These are phyloP conservation scores for Phanerochaete carnosa DNA, from an alignment of 768 basidiomycete species.

Conservation along the genomic window DNA sequence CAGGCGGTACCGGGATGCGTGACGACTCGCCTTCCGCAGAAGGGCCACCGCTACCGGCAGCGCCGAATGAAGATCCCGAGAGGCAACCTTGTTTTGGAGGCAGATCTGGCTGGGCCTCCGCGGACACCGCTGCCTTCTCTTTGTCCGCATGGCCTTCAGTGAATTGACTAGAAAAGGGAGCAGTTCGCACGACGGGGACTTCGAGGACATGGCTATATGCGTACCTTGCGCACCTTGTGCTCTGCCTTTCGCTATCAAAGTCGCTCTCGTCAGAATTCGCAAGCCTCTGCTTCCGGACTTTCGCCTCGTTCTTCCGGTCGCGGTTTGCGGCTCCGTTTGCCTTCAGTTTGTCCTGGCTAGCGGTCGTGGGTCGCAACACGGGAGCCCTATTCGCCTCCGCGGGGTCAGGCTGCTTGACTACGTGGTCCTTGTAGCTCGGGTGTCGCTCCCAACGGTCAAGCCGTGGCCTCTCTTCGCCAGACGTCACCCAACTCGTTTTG, in stretches of 20 bases:
- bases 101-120: too few species aligned
- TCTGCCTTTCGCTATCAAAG: too few species aligned
- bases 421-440: conserved; percentile 16
- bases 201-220: too few species aligned
- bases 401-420: conserved; percentile 5
- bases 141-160: too few species aligned
- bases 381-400: background rate
- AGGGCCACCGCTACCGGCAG: too few species aligned
- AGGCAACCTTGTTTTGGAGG: too few species aligned
- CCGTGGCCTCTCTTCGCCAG: conserved; percentile 24
- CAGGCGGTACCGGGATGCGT: background rate
- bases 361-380: too few species aligned
- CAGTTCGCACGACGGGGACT: background rate
- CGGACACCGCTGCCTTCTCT: too few species aligned
- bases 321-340: background rate
- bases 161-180: background rate
- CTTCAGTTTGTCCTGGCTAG: too few species aligned
- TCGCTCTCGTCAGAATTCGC: background rate
- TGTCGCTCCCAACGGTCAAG: conserved; percentile 9
- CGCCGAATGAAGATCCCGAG: too few species aligned
- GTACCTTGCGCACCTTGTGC: too few species aligned
- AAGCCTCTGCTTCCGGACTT: conserved; percentile 13
- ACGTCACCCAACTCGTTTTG: conserved; percentile 58
- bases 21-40: too few species aligned
- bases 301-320: conserved; percentile 9